phyloP scores from a whole-genome alignment of 352 stramenopile species.

The Sclerospora graminicola region DNA sequence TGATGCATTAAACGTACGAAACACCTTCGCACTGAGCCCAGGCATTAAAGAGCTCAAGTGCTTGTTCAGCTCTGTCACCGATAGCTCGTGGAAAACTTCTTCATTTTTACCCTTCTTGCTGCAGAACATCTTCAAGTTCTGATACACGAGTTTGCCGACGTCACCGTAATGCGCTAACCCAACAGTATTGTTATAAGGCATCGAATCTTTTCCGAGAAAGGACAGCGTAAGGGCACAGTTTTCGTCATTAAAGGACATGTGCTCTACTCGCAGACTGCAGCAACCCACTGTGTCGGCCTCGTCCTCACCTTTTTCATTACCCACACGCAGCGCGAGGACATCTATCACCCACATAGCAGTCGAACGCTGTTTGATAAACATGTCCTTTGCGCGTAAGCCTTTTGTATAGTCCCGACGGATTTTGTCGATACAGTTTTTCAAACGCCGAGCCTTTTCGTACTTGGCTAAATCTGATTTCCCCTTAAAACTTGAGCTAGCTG shows the following conservation, averaged over 20 bases:
- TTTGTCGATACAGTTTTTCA: slow-evolving; percentile 97
- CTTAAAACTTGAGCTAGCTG: slow-evolving; percentile 97
- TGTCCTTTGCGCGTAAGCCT: slow-evolving; percentile 84
- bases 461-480: slow-evolving; percentile 98
- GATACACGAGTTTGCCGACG: slow-evolving; percentile 88
- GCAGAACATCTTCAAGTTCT: slow-evolving; percentile 96
- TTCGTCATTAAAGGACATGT: slow-evolving; percentile 92
- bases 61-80: slow-evolving; percentile 94
- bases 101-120: slow-evolving; percentile 92
- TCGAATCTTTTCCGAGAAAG: slow-evolving; percentile 99
- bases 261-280: slow-evolving; percentile 97
- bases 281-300: slow-evolving; percentile 99
- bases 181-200: slow-evolving; percentile 99
- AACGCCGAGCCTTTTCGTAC: slow-evolving; percentile 97
- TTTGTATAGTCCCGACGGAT: slow-evolving; percentile 89
- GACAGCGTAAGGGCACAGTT: slow-evolving; percentile 96
- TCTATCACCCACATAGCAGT: slow-evolving; percentile 99
- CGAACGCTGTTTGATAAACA: slow-evolving; percentile 89
- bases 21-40: slow-evolving; percentile 98
- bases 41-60: slow-evolving; percentile 98
- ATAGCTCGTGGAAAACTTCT: slow-evolving; percentile 97
- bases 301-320: slow-evolving; percentile 98
- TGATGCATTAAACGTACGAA: slow-evolving; percentile 99
- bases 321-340: slow-evolving; percentile 97
- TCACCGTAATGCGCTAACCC: slow-evolving; percentile 87